Percentiles rank a stretch among this genome's conserved stretches.
Evolutionary conservation across 129 eudicot species (phyloP).

Genomic region (Solidago caesia): DNA sequence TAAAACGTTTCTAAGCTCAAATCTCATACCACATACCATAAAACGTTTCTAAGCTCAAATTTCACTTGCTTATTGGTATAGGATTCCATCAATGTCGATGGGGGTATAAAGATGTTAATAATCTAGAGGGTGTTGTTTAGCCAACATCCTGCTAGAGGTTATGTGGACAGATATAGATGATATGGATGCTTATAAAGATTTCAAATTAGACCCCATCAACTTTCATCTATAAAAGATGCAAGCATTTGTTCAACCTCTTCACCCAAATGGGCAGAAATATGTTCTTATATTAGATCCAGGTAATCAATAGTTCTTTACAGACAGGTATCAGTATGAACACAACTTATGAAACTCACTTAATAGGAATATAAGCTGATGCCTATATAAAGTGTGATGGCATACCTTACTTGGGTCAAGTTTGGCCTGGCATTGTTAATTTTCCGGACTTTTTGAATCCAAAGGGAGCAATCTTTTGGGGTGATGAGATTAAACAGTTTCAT

Average conservation of each 20-base stretch:
- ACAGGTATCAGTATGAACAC: constrained; percentile 31
- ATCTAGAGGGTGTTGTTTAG: constrained; percentile 66
- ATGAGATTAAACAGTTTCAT: constrained; percentile 50
- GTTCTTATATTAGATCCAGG: constrained; percentile 89
- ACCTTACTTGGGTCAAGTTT: constrained; percentile 63
- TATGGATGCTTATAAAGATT: constrained; percentile 86
- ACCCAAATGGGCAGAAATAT: constrained; percentile 72
- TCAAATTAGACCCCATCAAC: constrained; percentile 16
- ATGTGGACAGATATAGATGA: constrained; percentile 92
- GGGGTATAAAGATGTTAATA: constrained; percentile 60
- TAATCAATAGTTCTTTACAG: background rate
- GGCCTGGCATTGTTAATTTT: constrained; percentile 70
- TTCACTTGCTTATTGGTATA: constrained; percentile 23
- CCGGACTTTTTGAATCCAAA: constrained; percentile 69
- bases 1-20: too few relatives aligned
- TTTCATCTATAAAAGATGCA: too few relatives aligned
- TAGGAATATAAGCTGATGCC: constrained; percentile 58
- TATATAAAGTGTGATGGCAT: constrained; percentile 60
- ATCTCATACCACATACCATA: too few relatives aligned
- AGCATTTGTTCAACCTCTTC: constrained; percentile 29
- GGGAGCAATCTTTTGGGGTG: constrained; percentile 42
- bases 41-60: background rate
- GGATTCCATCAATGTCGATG: constrained; percentile 88
- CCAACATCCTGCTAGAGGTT: constrained; percentile 70
- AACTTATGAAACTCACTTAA: constrained; percentile 51